Evolutionary conservation across 768 basidiomycete genomes (phyloP), one percentile per base, ranked within the genome.

Genomic region (Rhodotorula paludigena): DNA sequence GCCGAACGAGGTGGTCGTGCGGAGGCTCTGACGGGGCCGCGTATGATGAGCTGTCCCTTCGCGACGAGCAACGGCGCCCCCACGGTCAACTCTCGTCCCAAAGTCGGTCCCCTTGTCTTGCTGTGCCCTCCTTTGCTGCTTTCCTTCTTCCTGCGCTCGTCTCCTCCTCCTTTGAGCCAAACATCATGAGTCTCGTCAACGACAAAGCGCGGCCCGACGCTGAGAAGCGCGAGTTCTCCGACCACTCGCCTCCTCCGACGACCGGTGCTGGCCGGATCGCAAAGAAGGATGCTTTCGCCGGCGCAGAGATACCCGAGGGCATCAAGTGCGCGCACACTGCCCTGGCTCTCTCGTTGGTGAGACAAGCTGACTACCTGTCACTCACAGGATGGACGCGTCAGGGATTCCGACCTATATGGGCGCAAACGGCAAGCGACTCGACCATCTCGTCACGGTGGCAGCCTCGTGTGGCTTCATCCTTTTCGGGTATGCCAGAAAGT

Each of bases 351-450:
- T n/a, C n/a, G n/a, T n/a, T n/a, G n/a, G n/a, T n/a, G n/a, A n/a
- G n/a, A n/a, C n/a, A n/a, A n/a, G n/a, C n/a, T n/a, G 44, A 1
- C 51, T 3, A 36, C n/a, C n/a, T n/a, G n/a, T n/a, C n/a, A n/a
- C n/a, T 47, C n/a, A 16, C 66, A 68, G 67, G 5, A 32, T 56
- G 32, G 55, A 63, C 30, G 44, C 57, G 1, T 23, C 52, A 1
- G 67, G 67, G 3, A n/a, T 64, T 1, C 67, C 67, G 1, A 63
- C 62, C 14, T 68, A 63, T 53, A 41, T 63, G 35, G 67, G 67
- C 32, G 39, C 57, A 4, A 55, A 32, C 21, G 67, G 67, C 30
- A 52, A 32, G 45, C 49, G 42, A 33, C 53, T 68, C 44, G 63
- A 20, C 41, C 62, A 42, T 35, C 25, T 55, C 16, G 54, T 69